phyloP scores from a whole-genome alignment of 441 rosid species.

The Adansonia gregorii region DNA sequence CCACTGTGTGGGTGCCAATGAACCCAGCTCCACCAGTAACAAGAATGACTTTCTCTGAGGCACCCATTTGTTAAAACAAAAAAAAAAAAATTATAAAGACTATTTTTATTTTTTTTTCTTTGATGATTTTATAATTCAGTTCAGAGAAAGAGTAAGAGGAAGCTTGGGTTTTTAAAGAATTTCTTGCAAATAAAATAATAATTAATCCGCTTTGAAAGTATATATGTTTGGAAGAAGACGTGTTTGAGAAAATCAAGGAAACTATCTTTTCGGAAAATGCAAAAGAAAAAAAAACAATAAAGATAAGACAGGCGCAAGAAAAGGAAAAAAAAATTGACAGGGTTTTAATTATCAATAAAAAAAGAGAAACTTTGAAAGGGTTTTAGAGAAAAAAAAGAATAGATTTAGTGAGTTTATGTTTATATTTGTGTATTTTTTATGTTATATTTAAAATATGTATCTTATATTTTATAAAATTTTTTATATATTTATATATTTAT shows the following conservation, averaged over 20 bases:
- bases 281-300: neutral
- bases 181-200: neutral
- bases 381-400: too few species aligned
- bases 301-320: neutral
- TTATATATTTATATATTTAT: too few species aligned
- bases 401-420: too few species aligned
- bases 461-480: too few species aligned
- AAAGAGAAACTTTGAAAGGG: too few species aligned
- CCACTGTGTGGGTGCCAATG: constrained; percentile 69
- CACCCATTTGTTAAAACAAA: constrained; percentile 46
- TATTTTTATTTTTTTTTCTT: neutral
- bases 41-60: constrained; percentile 52
- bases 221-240: neutral
- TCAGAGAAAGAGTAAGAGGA: neutral
- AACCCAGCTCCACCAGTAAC: constrained; percentile 84
- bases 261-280: constrained; percentile 15
- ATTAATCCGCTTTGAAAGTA: neutral
- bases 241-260: constrained; percentile 48
- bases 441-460: too few species aligned
- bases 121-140: neutral
- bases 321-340: neutral
- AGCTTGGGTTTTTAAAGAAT: constrained; percentile 25
- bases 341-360: too few species aligned
- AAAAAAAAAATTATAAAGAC: neutral
- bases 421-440: too few species aligned